Base-by-base conservation (phyloP, 371 early-diverging fungal genomes). In the Lichtheimia hyalospora region DNA sequence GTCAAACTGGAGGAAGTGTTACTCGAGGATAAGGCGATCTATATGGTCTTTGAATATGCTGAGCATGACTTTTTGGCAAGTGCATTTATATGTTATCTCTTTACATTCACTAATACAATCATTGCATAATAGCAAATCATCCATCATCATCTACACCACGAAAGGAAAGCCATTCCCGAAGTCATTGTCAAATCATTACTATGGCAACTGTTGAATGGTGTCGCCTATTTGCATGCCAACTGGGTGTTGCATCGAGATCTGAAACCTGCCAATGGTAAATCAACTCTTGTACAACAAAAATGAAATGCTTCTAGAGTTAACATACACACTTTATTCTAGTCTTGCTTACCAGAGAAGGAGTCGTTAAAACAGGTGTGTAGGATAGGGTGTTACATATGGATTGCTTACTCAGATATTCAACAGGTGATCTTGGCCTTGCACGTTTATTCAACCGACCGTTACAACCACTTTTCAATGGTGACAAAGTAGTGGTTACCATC, bases 401-500 rank as follows among this genome's bases (percentile, higher is more conserved):
- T 0, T 8, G 34, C 34, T 34, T 34, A 34, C 10, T 34, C 34
- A 34, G 1, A 8, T 10, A 8, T 34, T 27, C 2, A 48, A 28
- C 53, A 84, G 93, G 89, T 44, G 97, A 96, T 81, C 76, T 96
- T 52, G 97, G 97, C 39, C 74, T 97, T 58, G 97, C 97, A 1
- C 79, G 97, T 24, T 61, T 93, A 21, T 95, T 92, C 57, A 85
- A 89, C 58, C 73, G 81, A 42, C 95, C 95, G 2, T 70, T 95
- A 16, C 89, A 92, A 55, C 90, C 95, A 0, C 72, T 96, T 15
- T 93, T 88, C 61, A 87, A 83, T 59, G 92, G 94, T 3, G 96
- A 96, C 70, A 94, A 95, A 65, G 93, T 96, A 0, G 98, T 99
- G 5, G 96, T 98, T 4, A 99, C 99, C 0, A 90, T 96, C 46